phyloP scores from a whole-genome alignment of 2,329 filamentous ascomycete genomes.

The Dactylellina haptotyla region DNA sequence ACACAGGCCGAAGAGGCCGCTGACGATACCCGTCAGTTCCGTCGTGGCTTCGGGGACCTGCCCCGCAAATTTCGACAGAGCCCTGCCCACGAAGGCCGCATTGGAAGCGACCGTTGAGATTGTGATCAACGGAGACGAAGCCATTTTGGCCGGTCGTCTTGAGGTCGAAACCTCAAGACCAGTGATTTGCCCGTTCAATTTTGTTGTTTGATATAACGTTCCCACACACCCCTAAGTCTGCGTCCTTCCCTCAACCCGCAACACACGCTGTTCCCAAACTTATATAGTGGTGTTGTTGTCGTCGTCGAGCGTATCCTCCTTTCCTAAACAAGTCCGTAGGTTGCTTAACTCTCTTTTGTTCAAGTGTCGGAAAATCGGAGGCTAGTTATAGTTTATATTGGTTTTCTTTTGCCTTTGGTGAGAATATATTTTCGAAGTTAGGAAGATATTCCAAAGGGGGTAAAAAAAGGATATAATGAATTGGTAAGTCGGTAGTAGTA shows the following conservation, averaged over 20 bases:
- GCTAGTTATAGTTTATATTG: neutral
- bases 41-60: constrained; percentile 53
- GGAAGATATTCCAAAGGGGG: constrained; percentile 3
- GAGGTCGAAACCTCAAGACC: constrained; percentile 54
- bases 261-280: neutral
- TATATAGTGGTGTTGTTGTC: neutral
- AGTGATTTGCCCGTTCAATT: constrained; percentile 41
- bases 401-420: neutral
- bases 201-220: constrained; percentile 48
- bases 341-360: too few relatives aligned
- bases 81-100: constrained; percentile 44
- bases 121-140: constrained; percentile 48
- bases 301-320: neutral
- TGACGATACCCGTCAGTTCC: constrained; percentile 51
- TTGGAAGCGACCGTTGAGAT: constrained; percentile 49
- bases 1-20: constrained; percentile 45
- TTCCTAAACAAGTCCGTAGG: constrained; percentile 2
- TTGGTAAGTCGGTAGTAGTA: neutral
- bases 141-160: constrained; percentile 50
- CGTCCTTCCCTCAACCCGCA: constrained; percentile 13
- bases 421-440: neutral
- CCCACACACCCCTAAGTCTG: constrained; percentile 9
- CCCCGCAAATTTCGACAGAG: constrained; percentile 49
- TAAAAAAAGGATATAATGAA: constrained; percentile 30
- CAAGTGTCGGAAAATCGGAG: too few relatives aligned